These are phyloP conservation scores for Fusarium xyrophilum DNA, from an alignment of 2,329 filamentous ascomycete species.

Conservation along the genomic window DNA sequence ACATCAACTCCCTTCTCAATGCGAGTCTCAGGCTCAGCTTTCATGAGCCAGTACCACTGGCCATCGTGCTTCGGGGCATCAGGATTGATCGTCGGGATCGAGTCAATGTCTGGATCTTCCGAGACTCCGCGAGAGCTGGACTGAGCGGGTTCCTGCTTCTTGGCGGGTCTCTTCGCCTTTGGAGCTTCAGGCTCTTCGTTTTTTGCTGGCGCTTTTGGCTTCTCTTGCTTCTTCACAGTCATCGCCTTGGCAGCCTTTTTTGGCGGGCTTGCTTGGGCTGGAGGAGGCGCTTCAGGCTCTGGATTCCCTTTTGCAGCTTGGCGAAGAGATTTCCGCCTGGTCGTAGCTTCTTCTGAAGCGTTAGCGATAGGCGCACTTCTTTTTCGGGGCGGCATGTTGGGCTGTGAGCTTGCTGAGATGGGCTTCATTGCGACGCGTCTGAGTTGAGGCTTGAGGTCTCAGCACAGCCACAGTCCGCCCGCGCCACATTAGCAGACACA, in stretches of 20 bases:
- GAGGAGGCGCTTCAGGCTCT: neutral
- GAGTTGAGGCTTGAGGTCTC: neutral
- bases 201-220: neutral
- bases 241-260: constrained; percentile 2
- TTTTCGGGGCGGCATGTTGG: constrained; percentile 30
- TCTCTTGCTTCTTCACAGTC: constrained; percentile 3
- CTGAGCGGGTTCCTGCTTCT: neutral
- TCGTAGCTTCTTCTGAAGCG: neutral
- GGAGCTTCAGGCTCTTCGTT: fast-evolving
- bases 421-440: constrained; percentile 2
- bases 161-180: neutral
- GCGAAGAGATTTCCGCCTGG: constrained; percentile 31
- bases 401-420: neutral
- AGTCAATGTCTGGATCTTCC: constrained; percentile 43
- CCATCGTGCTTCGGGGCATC: constrained; percentile 51
- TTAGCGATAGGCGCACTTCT: neutral
- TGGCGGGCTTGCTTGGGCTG: neutral
- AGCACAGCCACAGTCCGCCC: neutral
- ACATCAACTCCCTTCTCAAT: constrained; percentile 88
- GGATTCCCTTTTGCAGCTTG: constrained; percentile 10
- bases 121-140: constrained; percentile 21
- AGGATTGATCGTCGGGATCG: constrained; percentile 49
- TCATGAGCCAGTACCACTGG: constrained; percentile 77
- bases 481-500: neutral
- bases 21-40: constrained; percentile 86